Evolutionary conservation across 2,329 filamentous ascomycete genomes (phyloP).

Genomic region (Cladosporium sp.): DNA sequence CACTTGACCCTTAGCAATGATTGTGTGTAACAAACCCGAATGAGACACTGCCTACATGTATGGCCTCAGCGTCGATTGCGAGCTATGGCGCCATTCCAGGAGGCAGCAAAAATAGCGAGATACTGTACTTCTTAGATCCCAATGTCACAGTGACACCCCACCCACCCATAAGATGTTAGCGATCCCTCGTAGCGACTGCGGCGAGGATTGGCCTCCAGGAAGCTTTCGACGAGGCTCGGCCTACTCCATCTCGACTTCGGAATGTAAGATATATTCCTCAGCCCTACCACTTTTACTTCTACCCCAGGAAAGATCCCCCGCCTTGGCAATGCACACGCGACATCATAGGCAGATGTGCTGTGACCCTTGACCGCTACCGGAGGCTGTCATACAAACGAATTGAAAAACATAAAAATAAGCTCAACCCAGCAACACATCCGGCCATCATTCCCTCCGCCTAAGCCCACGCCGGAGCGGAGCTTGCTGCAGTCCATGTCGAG

Average conservation of each 20-base stretch:
- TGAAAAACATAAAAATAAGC: neutral
- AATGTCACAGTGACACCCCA: neutral
- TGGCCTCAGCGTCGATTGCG: conserved; percentile 10
- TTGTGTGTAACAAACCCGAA: neutral
- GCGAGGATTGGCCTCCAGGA: conserved; percentile 8
- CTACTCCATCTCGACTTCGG: neutral
- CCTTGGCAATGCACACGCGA: conserved; percentile 7
- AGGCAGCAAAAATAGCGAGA: neutral
- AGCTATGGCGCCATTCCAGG: conserved; percentile 8
- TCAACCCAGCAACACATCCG: neutral
- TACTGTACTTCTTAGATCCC: neutral
- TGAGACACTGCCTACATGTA: neutral
- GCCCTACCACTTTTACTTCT: neutral
- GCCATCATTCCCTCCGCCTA: neutral
- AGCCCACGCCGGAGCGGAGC: neutral
- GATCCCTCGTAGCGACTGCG: conserved; percentile 6
- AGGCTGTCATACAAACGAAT: neutral
- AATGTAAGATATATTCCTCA: conserved; percentile 1
- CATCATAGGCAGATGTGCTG: conserved; percentile 3
- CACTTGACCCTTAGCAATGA: neutral
- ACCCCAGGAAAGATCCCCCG: conserved; percentile 9
- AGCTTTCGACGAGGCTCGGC: conserved; percentile 4
- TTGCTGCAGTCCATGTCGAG: conserved; percentile 10
- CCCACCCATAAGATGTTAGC: neutral
- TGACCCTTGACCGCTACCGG: neutral